Percentiles rank a stretch among this genome's conserved stretches.
Conservation (phyloP, 2,329 filamentous ascomycete species). For the Penicillium italicum region DNA sequence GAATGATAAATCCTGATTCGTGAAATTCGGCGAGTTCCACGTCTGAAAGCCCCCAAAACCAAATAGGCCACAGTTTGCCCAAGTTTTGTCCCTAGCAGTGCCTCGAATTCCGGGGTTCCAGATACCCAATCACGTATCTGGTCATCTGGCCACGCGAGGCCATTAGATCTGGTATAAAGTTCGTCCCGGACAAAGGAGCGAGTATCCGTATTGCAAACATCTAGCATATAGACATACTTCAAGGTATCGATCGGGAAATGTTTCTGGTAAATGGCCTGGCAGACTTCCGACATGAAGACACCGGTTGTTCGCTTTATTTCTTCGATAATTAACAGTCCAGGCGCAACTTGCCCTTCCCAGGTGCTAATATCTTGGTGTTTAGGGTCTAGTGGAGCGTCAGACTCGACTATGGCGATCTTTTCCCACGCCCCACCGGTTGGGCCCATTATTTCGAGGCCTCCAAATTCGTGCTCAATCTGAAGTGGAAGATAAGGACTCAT, state of each 20-base stretch:
- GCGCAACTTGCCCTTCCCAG: neutral
- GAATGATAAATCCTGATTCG: neutral
- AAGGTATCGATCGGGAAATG: neutral
- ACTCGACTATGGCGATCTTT: neutral
- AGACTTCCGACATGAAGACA: neutral
- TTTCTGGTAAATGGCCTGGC: neutral
- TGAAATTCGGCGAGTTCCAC: constrained; percentile 2
- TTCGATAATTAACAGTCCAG: neutral
- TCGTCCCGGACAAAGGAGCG: neutral
- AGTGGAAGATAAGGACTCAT: neutral
- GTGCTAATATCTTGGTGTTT: neutral
- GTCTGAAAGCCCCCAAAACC: constrained; percentile 2
- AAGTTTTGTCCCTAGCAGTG: constrained; percentile 2
- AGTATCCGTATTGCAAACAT: neutral
- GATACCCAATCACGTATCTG: neutral
- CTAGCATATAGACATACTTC: neutral
- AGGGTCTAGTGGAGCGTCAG: neutral
- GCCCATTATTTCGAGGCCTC: neutral
- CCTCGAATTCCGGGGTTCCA: constrained; percentile 2
- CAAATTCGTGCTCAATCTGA: neutral
- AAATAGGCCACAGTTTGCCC: constrained; percentile 1
- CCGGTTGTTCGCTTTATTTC: neutral
- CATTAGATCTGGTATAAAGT: neutral
- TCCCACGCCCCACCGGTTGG: neutral
- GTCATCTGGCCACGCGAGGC: neutral